These are phyloP conservation scores for Discostella stelligeroides DNA, from an alignment of 108 stramenopile genomes.

Conservation along the genomic window DNA sequence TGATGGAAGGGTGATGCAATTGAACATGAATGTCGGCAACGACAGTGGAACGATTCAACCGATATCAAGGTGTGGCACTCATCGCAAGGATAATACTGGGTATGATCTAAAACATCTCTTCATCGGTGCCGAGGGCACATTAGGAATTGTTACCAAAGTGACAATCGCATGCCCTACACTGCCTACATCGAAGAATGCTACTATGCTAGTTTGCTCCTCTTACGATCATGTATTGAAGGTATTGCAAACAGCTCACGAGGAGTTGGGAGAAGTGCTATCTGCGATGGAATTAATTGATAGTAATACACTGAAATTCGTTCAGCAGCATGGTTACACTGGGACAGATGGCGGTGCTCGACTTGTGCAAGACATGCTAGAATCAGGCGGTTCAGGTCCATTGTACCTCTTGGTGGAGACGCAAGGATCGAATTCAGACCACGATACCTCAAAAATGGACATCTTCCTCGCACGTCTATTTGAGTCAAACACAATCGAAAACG, in stretches of 20 bases:
- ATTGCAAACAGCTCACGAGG: conserved; percentile 62
- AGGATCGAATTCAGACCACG: conserved; percentile 82
- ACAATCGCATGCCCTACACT: conserved; percentile 68
- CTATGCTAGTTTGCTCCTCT: conserved; percentile 75
- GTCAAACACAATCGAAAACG: conserved; percentile 62
- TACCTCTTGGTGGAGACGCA: conserved; percentile 91
- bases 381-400: conserved; percentile 40
- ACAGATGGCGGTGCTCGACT: conserved; percentile 14
- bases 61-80: conserved; percentile 12
- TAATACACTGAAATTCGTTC: conserved; percentile 60
- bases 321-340: conserved; percentile 19
- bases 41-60: conserved; percentile 2
- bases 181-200: conserved; percentile 73
- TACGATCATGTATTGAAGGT: conserved; percentile 64
- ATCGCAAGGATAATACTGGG: conserved; percentile 97
- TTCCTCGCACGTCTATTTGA: conserved; percentile 76
- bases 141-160: conserved; percentile 92
- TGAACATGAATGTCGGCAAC: conserved; percentile 36
- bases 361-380: conserved; percentile 5
- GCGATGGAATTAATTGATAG: conserved; percentile 94
- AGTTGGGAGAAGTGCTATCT: conserved; percentile 86
- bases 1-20: conserved; percentile 79
- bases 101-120: conserved; percentile 95
- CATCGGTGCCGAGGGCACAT: conserved; percentile 95
- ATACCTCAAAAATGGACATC: conserved; percentile 80